Evolutionary conservation across 306 rosid species (phyloP), one percentile per base, ranked within the genome.

Genomic region (Neltuma alba): DNA sequence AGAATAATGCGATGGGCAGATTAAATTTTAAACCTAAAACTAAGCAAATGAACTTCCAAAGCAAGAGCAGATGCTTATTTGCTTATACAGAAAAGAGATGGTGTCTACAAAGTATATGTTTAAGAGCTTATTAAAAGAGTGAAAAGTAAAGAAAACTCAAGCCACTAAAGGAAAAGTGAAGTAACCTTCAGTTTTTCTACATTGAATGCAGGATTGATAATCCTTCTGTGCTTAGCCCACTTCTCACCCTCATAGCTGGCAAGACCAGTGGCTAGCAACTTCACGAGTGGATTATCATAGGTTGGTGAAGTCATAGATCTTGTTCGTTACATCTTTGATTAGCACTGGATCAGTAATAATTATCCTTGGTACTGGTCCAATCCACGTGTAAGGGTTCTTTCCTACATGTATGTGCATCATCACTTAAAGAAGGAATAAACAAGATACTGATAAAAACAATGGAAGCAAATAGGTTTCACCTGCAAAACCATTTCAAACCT

Each of bases 161-260:
- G 50, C 64, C 34, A 41, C 55, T 41, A 70, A 58, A 50, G 21
- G 7, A 8, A 9, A 65, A 70, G 44, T 10, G 20, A 18, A 5
- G 16, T 50, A 6, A 92, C 97, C 97, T 92, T 90, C 41, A 91
- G 27, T 48, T 89, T 87, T 72, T 89, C 90, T 1, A 76, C 5
- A 38, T 77, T 83, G 75, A 91, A 91, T 25, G 91, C 88, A 12
- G 88, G 91, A 44, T 82, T 87, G 72, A 90, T 83, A 27, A 88
- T 75, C 73, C 76, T 88, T 67, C 88, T 79, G 78, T 85, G 91
- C 70, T 72, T 90, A 54, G 84, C 82, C 97, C 92, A 92, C 62
- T 90, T 87, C 12, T 87, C 86, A 48, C 84, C 90, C 4, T 89
- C 83, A 44, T 79, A 11, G 34, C 5, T 9, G 1, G 1, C 63